These are phyloP conservation scores for Rhizoclosmatium sp. DNA, from an alignment of 192 early-diverging fungal genomes.

Conservation along the genomic window DNA sequence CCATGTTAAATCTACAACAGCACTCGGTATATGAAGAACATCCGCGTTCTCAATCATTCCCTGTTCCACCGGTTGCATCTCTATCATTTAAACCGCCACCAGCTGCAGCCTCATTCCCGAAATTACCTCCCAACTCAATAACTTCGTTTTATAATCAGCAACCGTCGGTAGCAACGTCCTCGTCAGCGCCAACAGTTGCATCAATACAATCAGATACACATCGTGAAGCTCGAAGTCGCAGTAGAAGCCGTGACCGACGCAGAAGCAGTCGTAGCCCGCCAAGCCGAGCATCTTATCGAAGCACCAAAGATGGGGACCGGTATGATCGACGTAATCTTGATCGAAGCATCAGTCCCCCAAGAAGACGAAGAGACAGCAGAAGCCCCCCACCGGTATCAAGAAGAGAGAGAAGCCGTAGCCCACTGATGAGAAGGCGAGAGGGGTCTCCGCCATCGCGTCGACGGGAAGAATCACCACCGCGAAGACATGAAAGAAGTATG, in stretches of 20 bases:
- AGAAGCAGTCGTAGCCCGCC: neutral
- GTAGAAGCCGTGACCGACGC: constrained; percentile 26
- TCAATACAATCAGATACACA: no score
- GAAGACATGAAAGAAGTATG: neutral
- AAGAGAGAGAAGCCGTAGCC: neutral
- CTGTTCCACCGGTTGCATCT: no score
- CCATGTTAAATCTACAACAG: no score
- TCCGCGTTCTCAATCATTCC: no score
- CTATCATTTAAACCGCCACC: no score
- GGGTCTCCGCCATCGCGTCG: neutral
- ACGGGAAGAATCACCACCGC: neutral
- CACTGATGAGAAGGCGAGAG: neutral
- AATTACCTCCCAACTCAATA: no score
- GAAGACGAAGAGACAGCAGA: neutral
- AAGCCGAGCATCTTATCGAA: neutral
- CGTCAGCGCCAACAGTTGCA: no score
- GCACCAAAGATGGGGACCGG: neutral
- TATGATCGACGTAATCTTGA: neutral
- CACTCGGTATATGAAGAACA: no score
- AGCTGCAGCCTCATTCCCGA: no score
- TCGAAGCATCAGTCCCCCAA: constrained; percentile 4
- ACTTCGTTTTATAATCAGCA: no score
- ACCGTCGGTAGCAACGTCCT: no score
- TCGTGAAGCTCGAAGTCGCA: neutral
- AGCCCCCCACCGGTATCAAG: neutral